Evolutionary conservation across 768 basidiomycete species (phyloP).

Genomic region (Pisolithus marmoratus): DNA sequence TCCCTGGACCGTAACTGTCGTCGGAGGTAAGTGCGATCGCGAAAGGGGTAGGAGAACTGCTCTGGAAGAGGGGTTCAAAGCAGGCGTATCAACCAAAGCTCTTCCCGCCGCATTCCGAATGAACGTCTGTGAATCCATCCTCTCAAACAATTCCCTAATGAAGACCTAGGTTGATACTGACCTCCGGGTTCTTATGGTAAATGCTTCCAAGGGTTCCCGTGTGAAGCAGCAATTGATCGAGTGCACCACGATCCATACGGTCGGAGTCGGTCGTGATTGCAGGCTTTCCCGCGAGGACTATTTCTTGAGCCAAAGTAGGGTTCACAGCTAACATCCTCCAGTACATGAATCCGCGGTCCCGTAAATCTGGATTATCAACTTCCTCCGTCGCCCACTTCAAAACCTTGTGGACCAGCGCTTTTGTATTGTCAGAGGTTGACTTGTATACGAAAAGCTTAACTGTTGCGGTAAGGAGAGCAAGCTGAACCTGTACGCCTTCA

Average conservation of each 20-base stretch:
- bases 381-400: constrained; percentile 97
- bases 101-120: constrained; percentile 85
- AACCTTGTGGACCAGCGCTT: constrained; percentile 89
- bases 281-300: constrained; percentile 91
- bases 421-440: constrained; percentile 72
- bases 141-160: constrained; percentile 10
- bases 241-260: constrained; percentile 91
- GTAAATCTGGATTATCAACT: constrained; percentile 94
- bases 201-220: constrained; percentile 93
- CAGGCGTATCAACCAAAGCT: constrained; percentile 82
- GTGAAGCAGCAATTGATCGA: constrained; percentile 91
- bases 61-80: constrained; percentile 77
- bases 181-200: constrained; percentile 97
- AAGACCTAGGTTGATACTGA: constrained; percentile 23
- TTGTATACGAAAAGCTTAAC: constrained; percentile 97
- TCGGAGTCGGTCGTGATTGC: constrained; percentile 98
- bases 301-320: constrained; percentile 79
- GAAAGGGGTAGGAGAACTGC: constrained; percentile 60
- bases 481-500: constrained; percentile 66
- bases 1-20: constrained; percentile 47
- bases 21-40: constrained; percentile 42
- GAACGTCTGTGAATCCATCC: constrained; percentile 58
- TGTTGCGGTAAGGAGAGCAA: constrained; percentile 86
- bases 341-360: constrained; percentile 99
- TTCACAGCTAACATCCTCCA: constrained; percentile 96